Conservation (phyloP, 148 eudicot genomes). For the Fagopyrum esculentum region DNA sequence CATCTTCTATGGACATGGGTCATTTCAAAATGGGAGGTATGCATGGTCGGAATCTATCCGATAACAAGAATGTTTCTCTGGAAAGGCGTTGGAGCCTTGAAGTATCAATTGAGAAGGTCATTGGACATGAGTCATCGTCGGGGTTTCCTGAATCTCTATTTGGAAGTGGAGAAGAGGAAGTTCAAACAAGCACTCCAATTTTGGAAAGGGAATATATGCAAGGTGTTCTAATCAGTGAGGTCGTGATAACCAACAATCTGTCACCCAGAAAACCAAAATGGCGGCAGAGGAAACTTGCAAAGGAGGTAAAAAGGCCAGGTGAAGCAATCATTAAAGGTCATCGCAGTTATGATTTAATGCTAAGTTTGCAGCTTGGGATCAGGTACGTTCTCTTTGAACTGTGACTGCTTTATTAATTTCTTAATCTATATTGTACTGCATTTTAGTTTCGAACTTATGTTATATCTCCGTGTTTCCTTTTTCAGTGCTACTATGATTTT, state of each 20-base stretch:
- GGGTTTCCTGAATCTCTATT: constrained; percentile 35
- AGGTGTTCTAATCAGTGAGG: constrained; percentile 89
- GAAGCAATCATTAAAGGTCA: constrained; percentile 96
- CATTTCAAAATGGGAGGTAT: constrained; percentile 40
- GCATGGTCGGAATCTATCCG: constrained; percentile 32
- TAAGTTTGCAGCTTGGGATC: constrained; percentile 96
- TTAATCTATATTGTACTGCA: not conserved
- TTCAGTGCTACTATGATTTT: not conserved
- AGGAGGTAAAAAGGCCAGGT: constrained; percentile 86
- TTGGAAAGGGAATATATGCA: constrained; percentile 97
- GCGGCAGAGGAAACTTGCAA: constrained; percentile 57
- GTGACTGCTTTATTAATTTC: not conserved
- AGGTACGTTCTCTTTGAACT: constrained; percentile 37
- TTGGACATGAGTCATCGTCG: constrained; percentile 48
- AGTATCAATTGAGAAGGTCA: constrained; percentile 78
- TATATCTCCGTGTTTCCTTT: not conserved
- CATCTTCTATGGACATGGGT: constrained; percentile 64
- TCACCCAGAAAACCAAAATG: constrained; percentile 61
- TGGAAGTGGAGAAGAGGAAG: constrained; percentile 43
- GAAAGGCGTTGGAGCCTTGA: constrained; percentile 91
- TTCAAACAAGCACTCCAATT: constrained; percentile 36
- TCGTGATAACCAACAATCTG: constrained; percentile 55
- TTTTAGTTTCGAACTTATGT: not conserved
- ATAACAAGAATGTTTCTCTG: constrained; percentile 48
- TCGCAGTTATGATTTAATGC: constrained; percentile 97